These are phyloP conservation scores for Meyerozyma smithsonii DNA, from an alignment of 1,139 yeast genomes.

Conservation along the genomic window DNA sequence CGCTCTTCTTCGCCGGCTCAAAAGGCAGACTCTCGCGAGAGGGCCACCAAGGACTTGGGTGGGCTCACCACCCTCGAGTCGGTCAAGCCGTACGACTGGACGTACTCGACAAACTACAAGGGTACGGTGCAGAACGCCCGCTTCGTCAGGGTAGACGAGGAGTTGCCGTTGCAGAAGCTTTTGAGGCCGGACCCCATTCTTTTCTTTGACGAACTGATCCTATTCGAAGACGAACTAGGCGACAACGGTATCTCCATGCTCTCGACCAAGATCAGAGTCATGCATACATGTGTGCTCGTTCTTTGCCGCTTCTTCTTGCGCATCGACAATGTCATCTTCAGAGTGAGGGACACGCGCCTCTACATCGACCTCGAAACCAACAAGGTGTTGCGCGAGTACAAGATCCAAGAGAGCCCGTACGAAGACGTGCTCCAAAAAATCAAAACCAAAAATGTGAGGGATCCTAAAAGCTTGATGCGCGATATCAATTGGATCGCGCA, in stretches of 20 bases:
- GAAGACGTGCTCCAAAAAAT: slow-evolving; percentile 43
- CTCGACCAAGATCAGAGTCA: slow-evolving; percentile 78
- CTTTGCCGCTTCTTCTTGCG: slow-evolving; percentile 77
- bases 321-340: slow-evolving; percentile 81
- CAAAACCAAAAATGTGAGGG: slow-evolving; percentile 45
- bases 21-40: slow-evolving; percentile 23
- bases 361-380: slow-evolving; percentile 72
- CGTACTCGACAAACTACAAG: slow-evolving; percentile 75
- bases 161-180: slow-evolving; percentile 67
- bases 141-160: slow-evolving; percentile 21
- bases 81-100: slow-evolving; percentile 90
- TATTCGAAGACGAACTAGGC: slow-evolving; percentile 92
- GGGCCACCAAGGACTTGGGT: slow-evolving; percentile 26
- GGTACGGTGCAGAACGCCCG: slow-evolving; percentile 44
- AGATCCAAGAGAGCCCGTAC: slow-evolving; percentile 67
- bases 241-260: slow-evolving; percentile 88
- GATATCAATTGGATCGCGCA: slow-evolving; percentile 80
- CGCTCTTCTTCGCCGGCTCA: slow-evolving; percentile 22
- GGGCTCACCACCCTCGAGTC: slow-evolving; percentile 39
- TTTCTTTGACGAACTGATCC: slow-evolving; percentile 81
- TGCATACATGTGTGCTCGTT: slow-evolving; percentile 74
- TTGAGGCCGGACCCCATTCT: slow-evolving; percentile 78
- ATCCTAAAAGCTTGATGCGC: slow-evolving; percentile 71
- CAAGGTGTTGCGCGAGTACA: slow-evolving; percentile 69
- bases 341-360: slow-evolving; percentile 80